Evolutionary conservation across 179 eudicot genomes (phyloP), one percentile per base, ranked within the genome.

Genomic region (Amaranthus tricolor): DNA sequence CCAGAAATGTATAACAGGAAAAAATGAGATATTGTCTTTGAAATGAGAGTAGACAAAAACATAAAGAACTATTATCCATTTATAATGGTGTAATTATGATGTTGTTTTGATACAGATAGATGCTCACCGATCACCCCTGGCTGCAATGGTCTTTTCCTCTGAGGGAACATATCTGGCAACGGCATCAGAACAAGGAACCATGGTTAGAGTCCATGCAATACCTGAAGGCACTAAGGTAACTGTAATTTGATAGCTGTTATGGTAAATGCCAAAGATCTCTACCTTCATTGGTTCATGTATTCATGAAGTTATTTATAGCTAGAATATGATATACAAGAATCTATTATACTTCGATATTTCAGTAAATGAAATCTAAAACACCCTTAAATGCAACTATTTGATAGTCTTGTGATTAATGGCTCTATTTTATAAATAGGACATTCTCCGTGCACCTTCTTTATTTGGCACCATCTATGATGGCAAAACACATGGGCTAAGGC

Each of bases 151-250:
- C 67, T 86, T 94, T 77, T 92, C 98, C 62, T 85, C 89, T 50
- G 88, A 89, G 72, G 97, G 96, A 62, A 84, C 84, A 86, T 88
- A 89, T 84, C 80, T 94, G 76, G 93, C 96, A 53, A 92, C 97
- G 67, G 96, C 96, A 80, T 94, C 98, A 74, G 97, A 92, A 82
- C 95, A 94, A 77, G 98, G 98, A 77, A 94, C 98, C 77, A 88
- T 92, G 73, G 82, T 92, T 80, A 84, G 98, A 86, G 89, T 92
- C 67, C 93, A 94, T 82, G 82, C 81, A 45, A 77, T 94, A 72
- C 87, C 94, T 71, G 96, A 92, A 13, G 96, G 96, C 54, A 85
- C 90, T 68, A 92, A 92, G 96, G 98, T 94, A 81, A 48, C 12
- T 16, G 20, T 56, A 47, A 31, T 53, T 21, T 21, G 13, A 6